Percentiles rank a stretch among this genome's conserved stretches.
These are phyloP conservation scores for Conoideocrella luteorostrata DNA, from an alignment of 2,329 filamentous ascomycete species.

Conservation along the genomic window DNA sequence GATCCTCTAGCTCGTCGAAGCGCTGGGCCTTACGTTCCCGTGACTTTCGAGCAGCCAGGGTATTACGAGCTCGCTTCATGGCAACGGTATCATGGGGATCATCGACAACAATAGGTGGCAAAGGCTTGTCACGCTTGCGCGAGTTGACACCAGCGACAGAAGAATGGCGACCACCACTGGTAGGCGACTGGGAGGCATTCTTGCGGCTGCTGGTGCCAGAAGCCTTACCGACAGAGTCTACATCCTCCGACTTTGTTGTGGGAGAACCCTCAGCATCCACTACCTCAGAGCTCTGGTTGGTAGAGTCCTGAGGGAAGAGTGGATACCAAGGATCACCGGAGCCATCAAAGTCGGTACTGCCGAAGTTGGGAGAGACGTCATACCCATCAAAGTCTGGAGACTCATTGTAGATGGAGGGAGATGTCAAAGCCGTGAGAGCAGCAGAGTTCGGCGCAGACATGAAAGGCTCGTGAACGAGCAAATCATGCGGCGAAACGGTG, in stretches of 20 bases:
- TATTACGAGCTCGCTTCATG: conserved; percentile 90
- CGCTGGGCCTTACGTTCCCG: conserved; percentile 77
- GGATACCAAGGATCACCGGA: conserved; percentile 61
- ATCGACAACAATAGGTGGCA: conserved; percentile 70
- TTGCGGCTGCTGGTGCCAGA: conserved; percentile 33
- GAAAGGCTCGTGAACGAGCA: conserved; percentile 62
- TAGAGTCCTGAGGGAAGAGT: conserved; percentile 56
- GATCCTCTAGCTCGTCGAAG: conserved; percentile 66
- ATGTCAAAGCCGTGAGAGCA: conserved; percentile 77
- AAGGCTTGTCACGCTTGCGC: conserved; percentile 72
- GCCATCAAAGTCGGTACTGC: conserved; percentile 47
- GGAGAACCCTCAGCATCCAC: conserved; percentile 35
- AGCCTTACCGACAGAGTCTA: conserved; percentile 37
- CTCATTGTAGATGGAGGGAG: conserved; percentile 70
- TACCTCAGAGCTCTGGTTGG: conserved; percentile 17
- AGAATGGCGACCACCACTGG: conserved; percentile 52
- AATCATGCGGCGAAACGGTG: conserved; percentile 80
- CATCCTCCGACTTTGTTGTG: conserved; percentile 38
- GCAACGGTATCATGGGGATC: conserved; percentile 70
- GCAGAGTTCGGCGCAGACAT: conserved; percentile 76
- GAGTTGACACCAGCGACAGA: conserved; percentile 63
- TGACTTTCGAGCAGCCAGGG: conserved; percentile 87
- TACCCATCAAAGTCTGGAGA: conserved; percentile 71
- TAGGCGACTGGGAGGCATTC: conserved; percentile 41
- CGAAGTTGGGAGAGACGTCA: conserved; percentile 74